Evolutionary conservation across 2,329 filamentous ascomycete genomes (phyloP).

Genomic region (Pseudogymnoascus pannorum): DNA sequence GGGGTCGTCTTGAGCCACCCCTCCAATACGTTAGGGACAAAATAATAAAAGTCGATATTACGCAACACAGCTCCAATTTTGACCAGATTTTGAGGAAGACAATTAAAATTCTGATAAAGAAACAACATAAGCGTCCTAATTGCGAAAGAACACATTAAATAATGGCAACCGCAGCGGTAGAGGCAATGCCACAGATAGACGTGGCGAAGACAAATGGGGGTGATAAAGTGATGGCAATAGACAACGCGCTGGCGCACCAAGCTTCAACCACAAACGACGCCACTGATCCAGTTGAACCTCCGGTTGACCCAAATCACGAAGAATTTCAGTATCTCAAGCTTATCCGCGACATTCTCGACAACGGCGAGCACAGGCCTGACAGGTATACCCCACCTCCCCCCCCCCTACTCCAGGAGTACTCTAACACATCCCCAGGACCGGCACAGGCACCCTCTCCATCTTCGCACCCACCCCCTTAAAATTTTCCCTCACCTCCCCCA

Average conservation of each 20-base stretch:
- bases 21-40: not conserved
- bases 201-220: not conserved
- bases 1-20: not conserved
- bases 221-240: not conserved
- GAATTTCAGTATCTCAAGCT: conserved; percentile 92
- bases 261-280: not conserved
- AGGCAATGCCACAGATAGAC: conserved; percentile 2
- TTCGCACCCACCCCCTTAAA: conserved; percentile 83
- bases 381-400: conserved; percentile 42
- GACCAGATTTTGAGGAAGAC: not conserved
- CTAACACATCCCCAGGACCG: conserved; percentile 53
- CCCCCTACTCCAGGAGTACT: not conserved
- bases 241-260: not conserved
- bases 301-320: conserved; percentile 49
- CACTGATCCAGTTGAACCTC: not conserved
- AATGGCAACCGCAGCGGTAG: not conserved
- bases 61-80: not conserved
- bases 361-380: conserved; percentile 84
- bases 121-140: not conserved
- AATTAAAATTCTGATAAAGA: not conserved
- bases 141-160: not conserved
- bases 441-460: conserved; percentile 83
- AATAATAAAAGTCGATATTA: conserved; percentile 4
- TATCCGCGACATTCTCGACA: conserved; percentile 72
- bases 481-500: conserved; percentile 65